Evolutionary conservation across 1,139 yeast genomes (phyloP).

Genomic region (Hansenula sp.): DNA sequence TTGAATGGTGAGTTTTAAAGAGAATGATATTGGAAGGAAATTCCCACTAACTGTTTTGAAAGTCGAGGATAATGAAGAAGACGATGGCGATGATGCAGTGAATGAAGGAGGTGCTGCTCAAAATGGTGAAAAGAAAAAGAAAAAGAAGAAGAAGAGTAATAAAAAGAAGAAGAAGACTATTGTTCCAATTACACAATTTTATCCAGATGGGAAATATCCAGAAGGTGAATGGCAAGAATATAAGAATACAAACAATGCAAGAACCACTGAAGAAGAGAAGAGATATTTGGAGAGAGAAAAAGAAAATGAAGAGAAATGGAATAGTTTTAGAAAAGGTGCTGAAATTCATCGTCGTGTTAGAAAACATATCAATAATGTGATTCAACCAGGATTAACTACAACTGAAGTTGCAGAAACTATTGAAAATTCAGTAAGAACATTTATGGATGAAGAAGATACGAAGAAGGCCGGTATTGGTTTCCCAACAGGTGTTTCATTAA

Average conservation of each 20-base stretch:
- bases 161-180: constrained; percentile 44
- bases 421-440: constrained; percentile 78
- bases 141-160: constrained; percentile 42
- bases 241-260: constrained; percentile 65
- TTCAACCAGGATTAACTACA: constrained; percentile 91
- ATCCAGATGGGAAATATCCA: constrained; percentile 74
- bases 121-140: constrained; percentile 23
- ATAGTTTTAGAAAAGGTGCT: constrained; percentile 92
- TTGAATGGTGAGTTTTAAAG: constrained; percentile 3
- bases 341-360: constrained; percentile 94
- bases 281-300: constrained; percentile 71
- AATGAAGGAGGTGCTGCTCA: constrained; percentile 10
- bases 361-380: constrained; percentile 64
- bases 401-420: constrained; percentile 85
- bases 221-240: constrained; percentile 85
- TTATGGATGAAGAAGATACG: constrained; percentile 53
- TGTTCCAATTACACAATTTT: constrained; percentile 61
- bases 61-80: constrained; percentile 7
- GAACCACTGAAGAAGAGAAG: constrained; percentile 84
- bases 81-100: constrained; percentile 6
- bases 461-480: constrained; percentile 82
- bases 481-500: constrained; percentile 93
- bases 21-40: background rate
- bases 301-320: constrained; percentile 61
- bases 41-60: background rate